phyloP scores from a whole-genome alignment of 2,329 filamentous ascomycete genomes.

The Pezicula carpinea region DNA sequence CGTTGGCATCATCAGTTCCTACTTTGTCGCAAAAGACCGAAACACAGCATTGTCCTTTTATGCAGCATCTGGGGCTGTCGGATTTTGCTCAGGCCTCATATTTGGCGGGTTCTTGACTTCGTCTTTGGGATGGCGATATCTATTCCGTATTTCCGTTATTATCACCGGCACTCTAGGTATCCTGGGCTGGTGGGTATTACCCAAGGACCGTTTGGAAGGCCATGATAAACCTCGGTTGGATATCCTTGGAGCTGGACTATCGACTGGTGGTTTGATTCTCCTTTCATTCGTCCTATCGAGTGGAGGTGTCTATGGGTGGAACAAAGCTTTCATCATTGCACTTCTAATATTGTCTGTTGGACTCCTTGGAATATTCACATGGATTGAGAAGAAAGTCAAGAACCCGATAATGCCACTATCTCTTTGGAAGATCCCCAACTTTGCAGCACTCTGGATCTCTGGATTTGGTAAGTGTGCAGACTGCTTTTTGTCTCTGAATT shows the following conservation, averaged over 20 bases:
- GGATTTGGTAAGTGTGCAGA: conserved; percentile 31
- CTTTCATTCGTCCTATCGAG: conserved; percentile 40
- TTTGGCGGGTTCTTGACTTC: conserved; percentile 35
- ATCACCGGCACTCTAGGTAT: conserved; percentile 28
- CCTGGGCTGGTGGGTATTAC: conserved; percentile 32
- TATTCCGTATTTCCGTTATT: conserved; percentile 32
- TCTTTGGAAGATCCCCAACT: conserved; percentile 41
- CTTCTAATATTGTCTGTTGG: conserved; percentile 34
- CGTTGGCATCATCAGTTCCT: conserved; percentile 40
- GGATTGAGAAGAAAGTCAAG: conserved; percentile 37
- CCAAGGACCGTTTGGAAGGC: conserved; percentile 31
- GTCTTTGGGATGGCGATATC: conserved; percentile 34
- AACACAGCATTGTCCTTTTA: conserved; percentile 35
- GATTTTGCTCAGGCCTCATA: conserved; percentile 35
- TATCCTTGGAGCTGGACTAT: conserved; percentile 36
- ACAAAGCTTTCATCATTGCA: conserved; percentile 38
- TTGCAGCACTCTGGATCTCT: conserved; percentile 39
- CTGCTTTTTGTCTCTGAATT: not conserved
- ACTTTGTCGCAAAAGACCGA: conserved; percentile 33
- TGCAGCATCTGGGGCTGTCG: conserved; percentile 33
- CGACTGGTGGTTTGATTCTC: conserved; percentile 37
- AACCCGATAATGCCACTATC: conserved; percentile 42
- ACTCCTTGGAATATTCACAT: conserved; percentile 33
- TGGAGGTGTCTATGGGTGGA: conserved; percentile 42
- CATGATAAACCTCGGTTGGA: conserved; percentile 33